Percentiles rank a stretch among this genome's conserved stretches.
Conservation (phyloP, 1,139 yeast genomes). For the Sugiyamaella novakii region DNA sequence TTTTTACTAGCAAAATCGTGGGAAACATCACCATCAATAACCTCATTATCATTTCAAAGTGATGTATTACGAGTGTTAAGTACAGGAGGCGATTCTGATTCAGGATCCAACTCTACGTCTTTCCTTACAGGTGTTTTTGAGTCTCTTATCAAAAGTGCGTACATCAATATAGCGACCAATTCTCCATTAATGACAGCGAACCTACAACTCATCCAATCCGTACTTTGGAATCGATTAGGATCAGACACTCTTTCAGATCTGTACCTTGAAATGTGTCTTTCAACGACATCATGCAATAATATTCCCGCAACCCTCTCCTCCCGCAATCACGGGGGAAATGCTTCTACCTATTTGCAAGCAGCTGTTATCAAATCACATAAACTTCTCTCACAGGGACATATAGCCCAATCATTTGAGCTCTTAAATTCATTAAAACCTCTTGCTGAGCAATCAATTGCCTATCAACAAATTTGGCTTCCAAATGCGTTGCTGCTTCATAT, state of each 20-base stretch:
- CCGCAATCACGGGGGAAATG: not conserved
- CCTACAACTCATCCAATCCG: conserved; percentile 36
- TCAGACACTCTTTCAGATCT: conserved; percentile 27
- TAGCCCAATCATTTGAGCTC: conserved; percentile 23
- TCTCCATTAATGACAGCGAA: conserved; percentile 32
- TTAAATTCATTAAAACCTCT: conserved; percentile 23
- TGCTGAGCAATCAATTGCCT: conserved; percentile 25
- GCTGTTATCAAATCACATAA: conserved; percentile 26
- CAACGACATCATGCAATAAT: not conserved
- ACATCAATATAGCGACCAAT: conserved; percentile 50
- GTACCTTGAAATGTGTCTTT: conserved; percentile 26
- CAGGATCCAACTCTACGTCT: not conserved
- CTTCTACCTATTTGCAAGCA: conserved; percentile 25
- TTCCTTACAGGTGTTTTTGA: conserved; percentile 51
- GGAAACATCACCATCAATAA: conserved; percentile 53
- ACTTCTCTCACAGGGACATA: conserved; percentile 28
- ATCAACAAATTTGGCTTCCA: conserved; percentile 34
- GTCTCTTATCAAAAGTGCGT: conserved; percentile 56
- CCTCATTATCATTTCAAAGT: conserved; percentile 61
- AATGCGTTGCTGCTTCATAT: conserved; percentile 26
- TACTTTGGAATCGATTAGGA: conserved; percentile 37
- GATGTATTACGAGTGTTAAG: conserved; percentile 57
- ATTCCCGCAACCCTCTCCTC: conserved; percentile 4
- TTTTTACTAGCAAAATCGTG: conserved; percentile 63
- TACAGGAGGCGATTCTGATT: conserved; percentile 48